Percentiles rank a stretch among this genome's conserved stretches.
phyloP scores from a whole-genome alignment of 306 rosid genomes.

The Malus sieversii region DNA sequence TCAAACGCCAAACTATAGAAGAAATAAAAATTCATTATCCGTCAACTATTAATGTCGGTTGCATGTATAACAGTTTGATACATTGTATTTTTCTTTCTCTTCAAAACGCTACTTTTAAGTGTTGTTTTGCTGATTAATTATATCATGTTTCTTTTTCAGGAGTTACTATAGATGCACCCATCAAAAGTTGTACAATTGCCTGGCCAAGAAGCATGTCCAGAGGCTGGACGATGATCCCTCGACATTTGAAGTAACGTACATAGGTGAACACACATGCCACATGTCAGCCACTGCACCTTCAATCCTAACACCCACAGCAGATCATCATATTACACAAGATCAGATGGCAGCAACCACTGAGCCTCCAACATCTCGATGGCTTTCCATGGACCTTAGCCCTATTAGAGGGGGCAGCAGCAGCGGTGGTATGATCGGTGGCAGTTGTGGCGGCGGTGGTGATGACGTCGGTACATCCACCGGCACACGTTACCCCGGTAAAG shows the following conservation, averaged over 20 bases:
- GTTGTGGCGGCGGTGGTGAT: neutral
- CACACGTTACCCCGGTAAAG: constrained; percentile 20
- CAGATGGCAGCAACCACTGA: neutral
- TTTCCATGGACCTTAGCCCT: constrained; percentile 21
- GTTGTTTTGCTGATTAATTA: neutral
- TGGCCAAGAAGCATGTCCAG: constrained; percentile 71
- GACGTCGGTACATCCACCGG: constrained; percentile 21
- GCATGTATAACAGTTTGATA: no score
- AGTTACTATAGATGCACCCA: constrained; percentile 69
- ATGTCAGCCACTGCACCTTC: constrained; percentile 72
- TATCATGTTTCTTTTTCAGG: constrained; percentile 16
- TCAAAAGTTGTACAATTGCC: constrained; percentile 55
- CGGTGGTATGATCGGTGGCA: neutral
- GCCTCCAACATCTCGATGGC: constrained; percentile 17
- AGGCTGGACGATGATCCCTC: constrained; percentile 38
- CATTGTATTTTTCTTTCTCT: no score
- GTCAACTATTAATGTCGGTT: no score
- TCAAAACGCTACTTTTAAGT: no score
- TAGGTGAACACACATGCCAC: constrained; percentile 54
- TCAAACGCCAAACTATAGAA: no score
- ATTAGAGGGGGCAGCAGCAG: neutral
- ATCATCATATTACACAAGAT: constrained; percentile 14
- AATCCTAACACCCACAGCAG: constrained; percentile 3
- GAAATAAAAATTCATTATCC: no score
- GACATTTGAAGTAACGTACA: constrained; percentile 45